Evolutionary conservation across 2,329 filamentous ascomycete species (phyloP).

Genomic region (Berkeleyomyces basicola): DNA sequence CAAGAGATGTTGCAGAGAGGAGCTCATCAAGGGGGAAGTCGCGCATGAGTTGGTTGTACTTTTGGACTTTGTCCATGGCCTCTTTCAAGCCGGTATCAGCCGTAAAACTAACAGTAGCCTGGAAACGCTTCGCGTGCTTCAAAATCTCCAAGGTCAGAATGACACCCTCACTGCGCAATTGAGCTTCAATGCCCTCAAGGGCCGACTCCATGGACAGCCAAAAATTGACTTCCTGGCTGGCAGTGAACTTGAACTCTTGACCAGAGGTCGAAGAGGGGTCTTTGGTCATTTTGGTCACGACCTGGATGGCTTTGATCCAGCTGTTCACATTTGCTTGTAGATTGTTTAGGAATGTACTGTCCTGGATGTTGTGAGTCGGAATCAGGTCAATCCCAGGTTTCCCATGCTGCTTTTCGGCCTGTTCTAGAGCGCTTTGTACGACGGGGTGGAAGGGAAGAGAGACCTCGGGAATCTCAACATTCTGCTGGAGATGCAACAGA

Average conservation of each 20-base stretch:
- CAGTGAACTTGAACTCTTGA: constrained; percentile 42
- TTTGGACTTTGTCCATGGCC: constrained; percentile 87
- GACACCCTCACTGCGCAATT: constrained; percentile 78
- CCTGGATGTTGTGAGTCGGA: constrained; percentile 56
- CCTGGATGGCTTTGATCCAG: constrained; percentile 98
- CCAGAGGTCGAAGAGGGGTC: constrained; percentile 51
- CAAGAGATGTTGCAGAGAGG: constrained; percentile 73
- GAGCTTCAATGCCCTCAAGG: constrained; percentile 76
- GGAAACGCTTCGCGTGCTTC: constrained; percentile 93
- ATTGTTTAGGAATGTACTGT: constrained; percentile 84
- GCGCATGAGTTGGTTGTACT: constrained; percentile 97
- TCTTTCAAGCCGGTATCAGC: constrained; percentile 94
- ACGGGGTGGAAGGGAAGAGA: constrained; percentile 75
- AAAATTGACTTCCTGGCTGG: constrained; percentile 96
- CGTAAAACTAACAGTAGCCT: constrained; percentile 90
- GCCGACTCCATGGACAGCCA: constrained; percentile 96
- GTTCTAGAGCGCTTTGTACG: constrained; percentile 70
- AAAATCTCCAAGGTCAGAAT: constrained; percentile 83
- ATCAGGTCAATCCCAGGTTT: constrained; percentile 68
- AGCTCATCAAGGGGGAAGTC: constrained; percentile 95
- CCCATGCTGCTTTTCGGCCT: constrained; percentile 48
- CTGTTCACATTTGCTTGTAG: constrained; percentile 86
- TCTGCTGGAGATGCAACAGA: constrained; percentile 83
- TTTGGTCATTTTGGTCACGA: constrained; percentile 83
- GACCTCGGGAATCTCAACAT: constrained; percentile 91